These are phyloP conservation scores for Diaporthe citri DNA, from an alignment of 2,329 filamentous ascomycete species.

Conservation along the genomic window DNA sequence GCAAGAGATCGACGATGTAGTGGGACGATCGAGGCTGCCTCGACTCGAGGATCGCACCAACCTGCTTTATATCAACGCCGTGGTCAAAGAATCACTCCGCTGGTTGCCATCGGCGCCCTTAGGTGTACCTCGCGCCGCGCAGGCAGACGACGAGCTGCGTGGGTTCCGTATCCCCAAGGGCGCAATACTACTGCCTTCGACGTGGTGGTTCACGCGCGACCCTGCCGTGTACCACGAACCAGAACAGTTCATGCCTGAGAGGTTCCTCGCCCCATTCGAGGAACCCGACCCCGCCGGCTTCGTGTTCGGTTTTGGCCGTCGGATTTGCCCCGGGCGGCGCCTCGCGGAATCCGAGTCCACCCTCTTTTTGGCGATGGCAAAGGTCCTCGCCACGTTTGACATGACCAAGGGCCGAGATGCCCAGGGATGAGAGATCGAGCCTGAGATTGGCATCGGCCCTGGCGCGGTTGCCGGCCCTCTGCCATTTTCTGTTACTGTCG, in stretches of 20 bases:
- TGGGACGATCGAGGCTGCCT: slow-evolving; percentile 39
- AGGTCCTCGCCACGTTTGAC: slow-evolving; percentile 10
- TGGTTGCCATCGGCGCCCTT: slow-evolving; percentile 40
- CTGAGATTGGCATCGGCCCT: neutral
- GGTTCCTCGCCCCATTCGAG: slow-evolving; percentile 30
- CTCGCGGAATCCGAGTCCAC: slow-evolving; percentile 18
- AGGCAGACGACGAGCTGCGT: slow-evolving; percentile 35
- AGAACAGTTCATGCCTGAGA: slow-evolving; percentile 21
- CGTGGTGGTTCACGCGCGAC: slow-evolving; percentile 20
- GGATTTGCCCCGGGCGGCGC: slow-evolving; percentile 27
- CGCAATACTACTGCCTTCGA: slow-evolving; percentile 15
- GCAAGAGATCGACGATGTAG: slow-evolving; percentile 20
- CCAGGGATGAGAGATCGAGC: neutral
- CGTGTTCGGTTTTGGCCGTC: slow-evolving; percentile 31
- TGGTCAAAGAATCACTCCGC: slow-evolving; percentile 25
- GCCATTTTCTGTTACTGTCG: neutral
- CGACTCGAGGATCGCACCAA: neutral
- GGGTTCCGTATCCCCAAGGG: slow-evolving; percentile 28
- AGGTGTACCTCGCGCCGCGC: slow-evolving; percentile 50
- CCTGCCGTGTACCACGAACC: slow-evolving; percentile 32
- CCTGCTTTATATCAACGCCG: slow-evolving; percentile 33
- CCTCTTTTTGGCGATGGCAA: neutral
- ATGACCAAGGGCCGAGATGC: neutral
- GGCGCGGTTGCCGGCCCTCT: neutral
- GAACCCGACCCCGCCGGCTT: slow-evolving; percentile 11